phyloP scores from a whole-genome alignment of 306 rosid species.

The Cucurbita moschata region DNA sequence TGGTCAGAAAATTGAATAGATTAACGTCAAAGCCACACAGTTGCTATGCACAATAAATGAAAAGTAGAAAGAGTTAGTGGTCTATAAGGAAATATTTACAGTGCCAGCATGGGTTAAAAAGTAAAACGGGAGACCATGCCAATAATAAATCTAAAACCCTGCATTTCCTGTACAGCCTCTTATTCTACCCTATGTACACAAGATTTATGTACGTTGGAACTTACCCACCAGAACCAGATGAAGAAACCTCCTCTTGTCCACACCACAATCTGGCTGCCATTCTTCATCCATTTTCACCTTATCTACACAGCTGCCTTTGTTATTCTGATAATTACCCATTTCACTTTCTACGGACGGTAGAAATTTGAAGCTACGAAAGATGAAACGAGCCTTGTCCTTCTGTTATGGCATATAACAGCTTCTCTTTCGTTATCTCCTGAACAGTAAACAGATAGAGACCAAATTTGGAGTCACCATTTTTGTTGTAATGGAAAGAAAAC shows the following conservation, averaged over 20 bases:
- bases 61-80: neutral
- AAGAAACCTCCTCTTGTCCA: slow-evolving; percentile 29
- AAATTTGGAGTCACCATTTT: neutral
- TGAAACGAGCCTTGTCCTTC: slow-evolving; percentile 99
- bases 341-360: slow-evolving; percentile 17
- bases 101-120: neutral
- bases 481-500: neutral
- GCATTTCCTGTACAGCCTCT: slow-evolving; percentile 29
- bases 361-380: slow-evolving; percentile 37
- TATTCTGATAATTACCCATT: slow-evolving; percentile 55
- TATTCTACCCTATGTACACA: neutral
- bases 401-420: slow-evolving; percentile 70
- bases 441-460: slow-evolving; percentile 17
- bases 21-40: neutral
- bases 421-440: slow-evolving; percentile 92
- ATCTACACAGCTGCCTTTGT: slow-evolving; percentile 32
- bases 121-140: neutral
- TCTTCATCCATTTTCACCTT: neutral
- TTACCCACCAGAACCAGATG: slow-evolving; percentile 2
- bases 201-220: neutral
- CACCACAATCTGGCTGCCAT: slow-evolving; percentile 26
- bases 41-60: neutral
- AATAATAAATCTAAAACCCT: slow-evolving; percentile 2
- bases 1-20: neutral
- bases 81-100: neutral